A percentile compares a stretch with the other conserved stretches of the same genome.
Evolutionary conservation across 2,329 filamentous ascomycete species (phyloP).

Genomic region (Elsinoe necatrix): DNA sequence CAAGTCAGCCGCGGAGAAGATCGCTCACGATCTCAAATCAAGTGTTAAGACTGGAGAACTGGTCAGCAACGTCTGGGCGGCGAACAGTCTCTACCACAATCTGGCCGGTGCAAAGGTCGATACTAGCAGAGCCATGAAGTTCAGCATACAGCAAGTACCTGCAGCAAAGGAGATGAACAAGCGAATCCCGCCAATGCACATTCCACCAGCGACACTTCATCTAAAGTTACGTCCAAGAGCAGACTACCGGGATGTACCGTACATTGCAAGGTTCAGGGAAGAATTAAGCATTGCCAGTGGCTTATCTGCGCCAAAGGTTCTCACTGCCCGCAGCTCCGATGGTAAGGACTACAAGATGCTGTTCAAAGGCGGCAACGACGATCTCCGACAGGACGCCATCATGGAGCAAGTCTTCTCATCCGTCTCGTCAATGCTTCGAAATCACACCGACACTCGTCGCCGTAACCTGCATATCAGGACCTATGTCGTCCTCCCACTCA

Average conservation of each 20-base stretch:
- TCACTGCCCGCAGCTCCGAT: constrained; percentile 70
- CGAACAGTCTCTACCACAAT: constrained; percentile 56
- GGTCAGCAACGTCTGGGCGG: constrained; percentile 65
- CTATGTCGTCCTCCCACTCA: constrained; percentile 92
- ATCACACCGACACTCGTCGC: constrained; percentile 78
- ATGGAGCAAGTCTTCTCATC: constrained; percentile 99
- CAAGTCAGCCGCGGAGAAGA: constrained; percentile 60
- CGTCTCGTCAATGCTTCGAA: constrained; percentile 79
- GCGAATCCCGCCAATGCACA: constrained; percentile 54
- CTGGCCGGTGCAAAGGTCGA: constrained; percentile 54
- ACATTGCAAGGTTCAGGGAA: constrained; percentile 62
- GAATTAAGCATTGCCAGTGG: constrained; percentile 80
- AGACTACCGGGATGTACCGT: constrained; percentile 69
- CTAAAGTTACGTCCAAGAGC: constrained; percentile 64
- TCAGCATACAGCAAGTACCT: constrained; percentile 54
- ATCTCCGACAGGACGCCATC: constrained; percentile 90
- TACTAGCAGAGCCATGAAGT: constrained; percentile 28
- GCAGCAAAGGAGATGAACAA: constrained; percentile 56
- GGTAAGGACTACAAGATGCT: constrained; percentile 79
- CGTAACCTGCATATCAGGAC: constrained; percentile 84
- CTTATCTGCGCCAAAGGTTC: constrained; percentile 86
- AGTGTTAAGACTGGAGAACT: constrained; percentile 46
- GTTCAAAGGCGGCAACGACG: constrained; percentile 91
- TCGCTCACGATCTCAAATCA: constrained; percentile 54
- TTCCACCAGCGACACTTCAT: constrained; percentile 85